phyloP scores from a whole-genome alignment of 495 filamentous ascomycete species.

The Neurospora sp. region DNA sequence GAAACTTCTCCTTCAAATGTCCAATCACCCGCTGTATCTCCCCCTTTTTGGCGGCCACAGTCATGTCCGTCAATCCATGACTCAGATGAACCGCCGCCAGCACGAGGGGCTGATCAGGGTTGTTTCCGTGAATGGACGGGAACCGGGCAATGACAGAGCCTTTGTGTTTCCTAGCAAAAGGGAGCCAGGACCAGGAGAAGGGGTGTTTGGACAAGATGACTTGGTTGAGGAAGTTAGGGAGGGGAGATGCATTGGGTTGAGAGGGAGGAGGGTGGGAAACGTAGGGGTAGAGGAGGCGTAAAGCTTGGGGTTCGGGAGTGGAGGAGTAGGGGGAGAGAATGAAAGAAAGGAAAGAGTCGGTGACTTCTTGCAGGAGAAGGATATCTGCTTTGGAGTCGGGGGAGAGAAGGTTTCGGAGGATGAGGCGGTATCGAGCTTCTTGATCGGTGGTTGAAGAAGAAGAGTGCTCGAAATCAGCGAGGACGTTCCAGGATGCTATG shows the following conservation, averaged over 20 bases:
- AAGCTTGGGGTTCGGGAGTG: constrained; percentile 2
- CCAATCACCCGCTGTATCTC: constrained; percentile 35
- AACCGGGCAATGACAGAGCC: constrained; percentile 37
- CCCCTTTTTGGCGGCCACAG: constrained; percentile 37
- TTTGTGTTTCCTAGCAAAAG: constrained; percentile 39
- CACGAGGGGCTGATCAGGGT: constrained; percentile 20
- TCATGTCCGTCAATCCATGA: constrained; percentile 40
- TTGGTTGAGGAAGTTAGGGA: constrained; percentile 44
- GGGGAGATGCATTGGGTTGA: constrained; percentile 34
- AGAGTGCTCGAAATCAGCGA: constrained; percentile 42
- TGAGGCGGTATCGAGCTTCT: constrained; percentile 35
- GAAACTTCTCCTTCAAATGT: constrained; percentile 27
- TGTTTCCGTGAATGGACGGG: constrained; percentile 10
- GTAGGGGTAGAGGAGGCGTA: constrained; percentile 40
- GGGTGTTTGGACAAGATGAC: constrained; percentile 39
- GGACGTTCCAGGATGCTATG: constrained; percentile 46
- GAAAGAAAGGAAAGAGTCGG: constrained; percentile 43
- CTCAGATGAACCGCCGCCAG: constrained; percentile 45
- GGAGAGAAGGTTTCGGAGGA: constrained; percentile 35
- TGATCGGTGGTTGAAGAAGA: constrained; percentile 14
- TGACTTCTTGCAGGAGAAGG: constrained; percentile 48
- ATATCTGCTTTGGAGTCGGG: constrained; percentile 28
- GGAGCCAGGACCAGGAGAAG: constrained; percentile 40
- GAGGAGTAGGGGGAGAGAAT: constrained; percentile 37
- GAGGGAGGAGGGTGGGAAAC: constrained; percentile 38